phyloP scores from a whole-genome alignment of 768 basidiomycete species.

The Amanita polypyramis region DNA sequence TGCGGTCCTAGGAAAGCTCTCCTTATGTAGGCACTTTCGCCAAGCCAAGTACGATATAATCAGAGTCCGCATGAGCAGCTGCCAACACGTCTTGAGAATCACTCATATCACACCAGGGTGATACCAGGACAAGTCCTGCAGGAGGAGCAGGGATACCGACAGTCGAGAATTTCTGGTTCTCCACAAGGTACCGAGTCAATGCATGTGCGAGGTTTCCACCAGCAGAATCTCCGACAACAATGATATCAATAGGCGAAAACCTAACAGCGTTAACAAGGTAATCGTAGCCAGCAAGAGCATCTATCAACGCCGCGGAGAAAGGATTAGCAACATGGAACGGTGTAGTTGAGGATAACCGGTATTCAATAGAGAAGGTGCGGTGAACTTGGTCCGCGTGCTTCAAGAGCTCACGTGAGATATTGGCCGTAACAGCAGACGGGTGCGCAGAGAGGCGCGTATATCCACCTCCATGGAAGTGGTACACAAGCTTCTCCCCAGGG shows the following conservation, averaged over 20 bases:
- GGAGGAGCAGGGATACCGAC: constrained; percentile 15
- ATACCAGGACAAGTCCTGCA: constrained; percentile 23
- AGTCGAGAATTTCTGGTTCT: constrained; percentile 17
- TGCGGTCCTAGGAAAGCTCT: constrained; percentile 28
- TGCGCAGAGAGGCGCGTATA: constrained; percentile 46
- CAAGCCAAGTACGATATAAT: not conserved
- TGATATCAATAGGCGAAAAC: constrained; percentile 32
- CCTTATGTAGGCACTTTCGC: constrained; percentile 16
- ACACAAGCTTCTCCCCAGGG: constrained; percentile 46
- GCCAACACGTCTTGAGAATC: constrained; percentile 21
- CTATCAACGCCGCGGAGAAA: constrained; percentile 45
- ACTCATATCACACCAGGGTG: constrained; percentile 48
- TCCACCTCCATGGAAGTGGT: constrained; percentile 53
- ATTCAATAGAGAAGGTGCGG: constrained; percentile 56
- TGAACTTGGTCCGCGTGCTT: constrained; percentile 29
- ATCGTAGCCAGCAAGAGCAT: constrained; percentile 38
- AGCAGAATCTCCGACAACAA: constrained; percentile 43
- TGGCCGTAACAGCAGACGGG: constrained; percentile 36
- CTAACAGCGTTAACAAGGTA: constrained; percentile 35
- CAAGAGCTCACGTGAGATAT: constrained; percentile 36
- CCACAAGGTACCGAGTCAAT: constrained; percentile 25
- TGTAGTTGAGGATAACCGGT: constrained; percentile 46
- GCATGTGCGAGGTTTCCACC: constrained; percentile 40
- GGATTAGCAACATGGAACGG: constrained; percentile 28
- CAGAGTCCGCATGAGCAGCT: not conserved